Percentiles rank a stretch among this genome's conserved stretches.
Conservation (phyloP, 208 protist genomes). For the Acanthamoeba castellanii region DNA sequence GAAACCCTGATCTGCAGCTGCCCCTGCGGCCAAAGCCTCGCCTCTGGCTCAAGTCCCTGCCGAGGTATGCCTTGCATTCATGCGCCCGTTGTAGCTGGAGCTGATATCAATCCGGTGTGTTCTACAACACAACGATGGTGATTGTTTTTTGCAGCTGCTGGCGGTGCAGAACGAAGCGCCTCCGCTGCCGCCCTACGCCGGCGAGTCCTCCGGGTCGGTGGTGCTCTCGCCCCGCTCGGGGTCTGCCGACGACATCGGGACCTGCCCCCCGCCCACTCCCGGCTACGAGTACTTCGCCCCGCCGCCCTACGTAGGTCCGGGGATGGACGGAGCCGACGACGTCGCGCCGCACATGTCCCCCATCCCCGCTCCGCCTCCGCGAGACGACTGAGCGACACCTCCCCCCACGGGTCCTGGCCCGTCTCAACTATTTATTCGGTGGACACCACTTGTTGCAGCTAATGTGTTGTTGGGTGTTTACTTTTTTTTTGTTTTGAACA, state of each 20-base stretch:
- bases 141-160: background rate
- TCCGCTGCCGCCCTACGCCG: slow-evolving; percentile 20
- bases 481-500: too few species aligned
- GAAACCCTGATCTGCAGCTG: background rate
- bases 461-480: too few species aligned
- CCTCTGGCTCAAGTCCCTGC: background rate
- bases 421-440: too few species aligned
- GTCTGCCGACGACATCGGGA: background rate
- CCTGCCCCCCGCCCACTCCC: background rate
- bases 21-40: background rate
- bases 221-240: background rate
- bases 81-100: background rate
- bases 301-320: background rate
- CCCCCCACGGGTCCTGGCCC: too few species aligned
- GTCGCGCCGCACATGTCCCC: background rate
- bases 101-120: too few species aligned
- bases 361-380: background rate
- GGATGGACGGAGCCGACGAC: background rate
- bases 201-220: background rate
- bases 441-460: too few species aligned
- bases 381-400: background rate
- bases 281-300: background rate
- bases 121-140: too few species aligned
- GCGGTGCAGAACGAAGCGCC: slow-evolving; percentile 20
- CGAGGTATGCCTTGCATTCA: background rate